Base-by-base conservation (phyloP, 2,329 filamentous ascomycete genomes). In the Hypoxylon sp. region DNA sequence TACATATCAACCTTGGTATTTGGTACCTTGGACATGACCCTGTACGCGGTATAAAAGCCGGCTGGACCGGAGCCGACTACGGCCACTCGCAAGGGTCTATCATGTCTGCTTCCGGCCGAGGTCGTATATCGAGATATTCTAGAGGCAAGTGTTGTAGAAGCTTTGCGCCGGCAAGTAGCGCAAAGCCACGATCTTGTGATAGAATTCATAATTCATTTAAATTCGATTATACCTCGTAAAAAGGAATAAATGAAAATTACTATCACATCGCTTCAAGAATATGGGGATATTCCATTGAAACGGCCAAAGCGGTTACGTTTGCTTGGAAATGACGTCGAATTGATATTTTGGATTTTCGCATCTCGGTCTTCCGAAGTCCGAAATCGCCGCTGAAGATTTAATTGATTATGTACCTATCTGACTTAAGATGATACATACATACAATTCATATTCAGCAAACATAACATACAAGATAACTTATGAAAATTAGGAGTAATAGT, bases 31-130 rank as follows among this genome's bases (percentile, higher is more conserved):
- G 88, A 87, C 85, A 98, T 91, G 61, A 97, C 86, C 64, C 94
- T 89, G 76, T 96, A 93, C 0, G 96, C 91, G 0, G 95, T 93
- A 78, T 99, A 99, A 83, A 98, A 99, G 2, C 96, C 96, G 11
- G 96, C 96, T 1, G 96, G 96, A 0, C 96, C 96, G 29, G 96
- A 98, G 56, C 95, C 96, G 73, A 98, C 88, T 70, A 98, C 88
- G 66, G 95, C 96, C 80, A 98, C 86, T 53, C 93, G 92, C 75
- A 95, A 89, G 2, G 89, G 88, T 52, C 85, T 81, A 64, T 82
- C 81, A 72, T 74, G 63, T 47, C 57, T 67, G 26, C 63, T 63
- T 24, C 39, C 39, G 22, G 39, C 17, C 39, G 70, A 52, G 67
- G 57, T 76, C 63, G 65, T 71, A 65, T 73, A 79, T 71, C 70